Percentiles rank a stretch among this genome's conserved stretches.
These are phyloP conservation scores for Tylopilus balloui DNA, from an alignment of 768 basidiomycete genomes.

Conservation along the genomic window DNA sequence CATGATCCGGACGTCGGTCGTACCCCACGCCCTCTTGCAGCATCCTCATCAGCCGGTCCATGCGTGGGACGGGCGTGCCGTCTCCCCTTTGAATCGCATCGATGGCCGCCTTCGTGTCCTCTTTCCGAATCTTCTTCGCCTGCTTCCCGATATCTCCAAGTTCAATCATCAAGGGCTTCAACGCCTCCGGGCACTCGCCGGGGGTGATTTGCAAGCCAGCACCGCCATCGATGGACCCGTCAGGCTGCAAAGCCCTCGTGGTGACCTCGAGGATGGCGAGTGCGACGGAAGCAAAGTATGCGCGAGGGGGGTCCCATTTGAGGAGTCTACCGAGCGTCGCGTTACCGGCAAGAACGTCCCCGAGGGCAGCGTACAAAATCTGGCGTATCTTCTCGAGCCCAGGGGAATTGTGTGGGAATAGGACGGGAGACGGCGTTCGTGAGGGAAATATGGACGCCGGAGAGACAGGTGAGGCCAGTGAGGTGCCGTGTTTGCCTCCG, in stretches of 20 bases:
- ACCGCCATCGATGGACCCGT: constrained; percentile 46
- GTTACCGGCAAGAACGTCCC: constrained; percentile 56
- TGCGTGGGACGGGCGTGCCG: constrained; percentile 37
- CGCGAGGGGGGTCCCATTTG: constrained; percentile 59
- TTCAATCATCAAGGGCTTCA: constrained; percentile 70
- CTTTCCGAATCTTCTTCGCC: constrained; percentile 45
- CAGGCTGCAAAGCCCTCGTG: constrained; percentile 41
- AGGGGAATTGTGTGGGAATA: constrained; percentile 35
- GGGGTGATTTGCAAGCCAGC: constrained; percentile 54
- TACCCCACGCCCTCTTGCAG: constrained; percentile 57
- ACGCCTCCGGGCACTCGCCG: constrained; percentile 53
- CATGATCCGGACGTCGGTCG: constrained; percentile 8
- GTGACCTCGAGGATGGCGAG: constrained; percentile 70
- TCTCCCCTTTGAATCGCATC: constrained; percentile 30
- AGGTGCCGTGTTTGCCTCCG: constrained; percentile 2
- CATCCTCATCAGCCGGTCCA: constrained; percentile 57
- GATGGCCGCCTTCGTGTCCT: constrained; percentile 55
- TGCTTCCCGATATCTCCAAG: constrained; percentile 50
- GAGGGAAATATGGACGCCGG: constrained; percentile 34
- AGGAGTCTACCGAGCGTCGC: constrained; percentile 54
- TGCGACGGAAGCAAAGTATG: constrained; percentile 75
- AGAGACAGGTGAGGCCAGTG: constrained; percentile 12
- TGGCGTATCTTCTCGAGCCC: constrained; percentile 80
- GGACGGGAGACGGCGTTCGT: constrained; percentile 46
- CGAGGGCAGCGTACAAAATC: constrained; percentile 79